These are phyloP conservation scores for Candida morakotiae DNA, from an alignment of 805 yeast genomes.

Conservation along the genomic window DNA sequence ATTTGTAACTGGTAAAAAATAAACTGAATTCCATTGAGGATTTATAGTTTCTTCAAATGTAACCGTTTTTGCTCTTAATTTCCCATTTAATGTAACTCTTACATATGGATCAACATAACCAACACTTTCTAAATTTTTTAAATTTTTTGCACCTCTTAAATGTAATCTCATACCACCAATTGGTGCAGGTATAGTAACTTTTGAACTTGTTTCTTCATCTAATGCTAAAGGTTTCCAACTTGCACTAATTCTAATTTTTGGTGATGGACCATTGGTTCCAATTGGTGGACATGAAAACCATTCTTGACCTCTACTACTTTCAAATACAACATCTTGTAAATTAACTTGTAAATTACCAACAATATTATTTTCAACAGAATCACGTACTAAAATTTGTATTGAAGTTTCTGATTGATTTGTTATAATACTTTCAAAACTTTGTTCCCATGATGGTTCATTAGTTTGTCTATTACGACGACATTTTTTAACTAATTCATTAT, in stretches of 20 bases:
- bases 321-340: conserved; percentile 52
- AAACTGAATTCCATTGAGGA: conserved; percentile 58
- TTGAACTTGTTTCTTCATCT: conserved; percentile 42
- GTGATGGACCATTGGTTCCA: conserved; percentile 30
- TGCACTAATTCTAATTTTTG: conserved; percentile 49
- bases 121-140: conserved; percentile 56
- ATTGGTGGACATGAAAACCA: conserved; percentile 53
- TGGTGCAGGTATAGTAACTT: conserved; percentile 49
- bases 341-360: conserved; percentile 52
- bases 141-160: conserved; percentile 48
- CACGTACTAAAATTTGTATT: conserved; percentile 56
- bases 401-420: conserved; percentile 56
- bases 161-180: conserved; percentile 65
- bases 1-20: conserved; percentile 57
- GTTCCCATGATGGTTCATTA: conserved; percentile 73
- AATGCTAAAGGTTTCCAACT: conserved; percentile 69
- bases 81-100: conserved; percentile 54
- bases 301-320: conserved; percentile 46
- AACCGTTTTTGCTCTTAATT: conserved; percentile 50
- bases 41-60: conserved; percentile 50
- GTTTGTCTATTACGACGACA: conserved; percentile 62
- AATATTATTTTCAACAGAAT: conserved; percentile 49
- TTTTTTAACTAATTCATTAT: conserved; percentile 50
- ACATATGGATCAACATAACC: conserved; percentile 79
- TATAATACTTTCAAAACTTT: conserved; percentile 56